A percentile compares a stretch with the other conserved stretches of the same genome.
Conservation (phyloP, 805 yeast genomes). For the Nakazawaea wickerhamii region DNA sequence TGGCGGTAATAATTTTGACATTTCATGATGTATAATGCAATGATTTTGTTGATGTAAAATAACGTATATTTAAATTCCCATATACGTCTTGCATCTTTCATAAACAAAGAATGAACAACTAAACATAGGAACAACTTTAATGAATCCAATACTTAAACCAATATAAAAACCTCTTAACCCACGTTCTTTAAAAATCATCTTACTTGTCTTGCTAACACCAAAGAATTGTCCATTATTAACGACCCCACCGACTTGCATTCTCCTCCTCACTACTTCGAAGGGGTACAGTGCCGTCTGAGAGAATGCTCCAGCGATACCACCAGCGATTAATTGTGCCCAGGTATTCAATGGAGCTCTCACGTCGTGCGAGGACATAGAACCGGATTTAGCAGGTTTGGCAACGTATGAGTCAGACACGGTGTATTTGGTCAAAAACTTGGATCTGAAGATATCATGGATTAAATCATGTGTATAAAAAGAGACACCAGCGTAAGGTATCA, state of each 20-base stretch:
- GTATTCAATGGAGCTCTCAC: constrained; percentile 65
- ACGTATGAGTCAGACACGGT: constrained; percentile 31
- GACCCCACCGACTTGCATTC: constrained; percentile 94
- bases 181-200: constrained; percentile 57
- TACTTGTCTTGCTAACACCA: constrained; percentile 49
- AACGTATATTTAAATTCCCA: constrained; percentile 43
- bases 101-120: constrained; percentile 95
- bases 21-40: background rate
- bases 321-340: constrained; percentile 92
- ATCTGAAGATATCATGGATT: constrained; percentile 79
- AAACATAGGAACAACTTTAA: constrained; percentile 95
- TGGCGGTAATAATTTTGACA: too few species aligned
- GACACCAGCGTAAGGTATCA: constrained; percentile 98
- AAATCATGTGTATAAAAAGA: constrained; percentile 92
- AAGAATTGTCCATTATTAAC: constrained; percentile 46
- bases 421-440: constrained; percentile 46
- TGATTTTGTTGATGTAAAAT: background rate
- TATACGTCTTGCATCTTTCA: constrained; percentile 69
- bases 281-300: constrained; percentile 98
- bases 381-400: constrained; percentile 16
- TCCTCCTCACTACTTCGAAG: constrained; percentile 86
- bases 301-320: constrained; percentile 92
- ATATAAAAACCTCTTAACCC: constrained; percentile 90
- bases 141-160: constrained; percentile 91
- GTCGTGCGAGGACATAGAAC: constrained; percentile 32